Percentiles rank a stretch among this genome's conserved stretches.
Conservation (phyloP, 257 asterid species). For the Hygrophila difformis region DNA sequence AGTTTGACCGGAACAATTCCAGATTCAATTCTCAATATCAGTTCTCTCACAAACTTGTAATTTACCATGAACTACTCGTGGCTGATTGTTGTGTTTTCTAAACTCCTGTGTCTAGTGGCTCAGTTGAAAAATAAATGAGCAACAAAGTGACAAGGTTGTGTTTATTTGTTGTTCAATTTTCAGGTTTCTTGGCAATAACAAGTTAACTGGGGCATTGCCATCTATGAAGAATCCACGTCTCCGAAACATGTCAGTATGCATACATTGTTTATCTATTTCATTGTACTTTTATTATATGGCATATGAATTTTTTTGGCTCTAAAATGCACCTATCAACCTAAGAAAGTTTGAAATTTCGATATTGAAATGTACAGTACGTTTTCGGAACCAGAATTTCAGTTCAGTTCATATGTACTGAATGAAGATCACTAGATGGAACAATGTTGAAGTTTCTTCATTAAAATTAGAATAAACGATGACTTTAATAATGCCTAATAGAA, state of each 20-base stretch:
- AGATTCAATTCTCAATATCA: conserved; percentile 42
- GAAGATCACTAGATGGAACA: too few species aligned
- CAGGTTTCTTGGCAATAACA: conserved; percentile 88
- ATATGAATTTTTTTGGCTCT: too few species aligned
- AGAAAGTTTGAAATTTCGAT: too few species aligned
- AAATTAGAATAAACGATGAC: too few species aligned
- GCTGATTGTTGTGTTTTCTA: conserved; percentile 7
- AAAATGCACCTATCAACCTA: too few species aligned
- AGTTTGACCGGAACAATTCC: conserved; percentile 54
- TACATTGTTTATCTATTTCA: too few species aligned
- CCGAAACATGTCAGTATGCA: conserved; percentile 42
- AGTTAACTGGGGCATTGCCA: conserved; percentile 51
- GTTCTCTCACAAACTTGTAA: conserved; percentile 48
- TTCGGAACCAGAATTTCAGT: too few species aligned
- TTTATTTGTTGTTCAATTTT: conserved; percentile 10
- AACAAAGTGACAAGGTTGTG: not conserved
- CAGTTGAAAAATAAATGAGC: not conserved
- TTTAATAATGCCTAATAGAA: not conserved
- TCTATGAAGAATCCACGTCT: conserved; percentile 34
- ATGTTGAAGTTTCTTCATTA: too few species aligned
- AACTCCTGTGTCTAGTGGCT: not conserved
- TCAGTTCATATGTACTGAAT: too few species aligned
- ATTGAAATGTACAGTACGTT: too few species aligned
- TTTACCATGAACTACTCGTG: conserved; percentile 6
- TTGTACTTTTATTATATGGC: too few species aligned